Base-by-base conservation (phyloP, 768 basidiomycete genomes). In the Tephrocybe sp. region DNA sequence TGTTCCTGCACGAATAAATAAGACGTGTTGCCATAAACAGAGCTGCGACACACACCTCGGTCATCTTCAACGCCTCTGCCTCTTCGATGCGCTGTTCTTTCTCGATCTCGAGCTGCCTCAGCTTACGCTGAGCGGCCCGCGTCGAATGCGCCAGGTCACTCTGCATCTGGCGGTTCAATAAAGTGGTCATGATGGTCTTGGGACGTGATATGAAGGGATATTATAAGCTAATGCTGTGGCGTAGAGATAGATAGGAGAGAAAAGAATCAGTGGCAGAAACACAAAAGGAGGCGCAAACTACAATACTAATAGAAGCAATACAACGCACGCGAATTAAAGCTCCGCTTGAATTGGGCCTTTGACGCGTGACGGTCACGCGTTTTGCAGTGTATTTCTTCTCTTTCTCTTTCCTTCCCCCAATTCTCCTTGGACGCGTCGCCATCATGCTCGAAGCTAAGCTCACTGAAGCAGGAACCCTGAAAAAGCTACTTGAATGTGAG, bases 401-500 rank as follows among this genome's bases (percentile, higher is more conserved):
- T 53, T 40, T 53, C 50, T 57, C 49, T 43, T 44, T 53, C 47
- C 48, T 51, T 50, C 44, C 34, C 50, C n/a, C n/a, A n/a, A 30
- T 30, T 12, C 12, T 30, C 12, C 46, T 7, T 20, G 26, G 53
- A 61, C 61, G 66, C 73, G 68, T 66, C 62, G 4, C 45, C 53
- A 47, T 23, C 48, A 92, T 93, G 90, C 79, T 93, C 50, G 96
- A 98, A 86, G 96, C 96, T 24, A 88, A 87, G 65, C 81, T 98
- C 41, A 76, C 81, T 49, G 87, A 93, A 72, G 94, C 96, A 6
- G 86, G 86, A 4, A 84, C 86, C 3, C 78, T 98, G 56, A 98
- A 98, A 71, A 93, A 91, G 64, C 78, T 99, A 41, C 78, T 99
- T 10, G 96, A 99, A 62, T 87, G 96, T 96, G 56, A 12, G 85